A percentile compares a stretch with the other conserved stretches of the same genome.
These are phyloP conservation scores for Rhynchosporium graminicola DNA, from an alignment of 2,329 filamentous ascomycete genomes.

Conservation along the genomic window DNA sequence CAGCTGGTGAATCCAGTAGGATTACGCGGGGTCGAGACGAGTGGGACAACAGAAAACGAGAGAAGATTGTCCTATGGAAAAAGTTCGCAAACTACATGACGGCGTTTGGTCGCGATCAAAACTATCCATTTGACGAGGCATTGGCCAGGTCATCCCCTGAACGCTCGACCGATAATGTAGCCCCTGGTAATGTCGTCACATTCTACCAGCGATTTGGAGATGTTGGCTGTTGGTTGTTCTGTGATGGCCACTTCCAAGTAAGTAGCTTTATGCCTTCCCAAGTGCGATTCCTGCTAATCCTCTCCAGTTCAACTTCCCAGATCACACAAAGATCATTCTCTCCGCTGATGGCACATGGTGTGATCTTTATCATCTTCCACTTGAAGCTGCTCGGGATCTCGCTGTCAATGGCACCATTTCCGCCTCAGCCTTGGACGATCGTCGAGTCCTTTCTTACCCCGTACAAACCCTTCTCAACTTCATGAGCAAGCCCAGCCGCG, in stretches of 20 bases:
- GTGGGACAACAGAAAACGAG: constrained; percentile 65
- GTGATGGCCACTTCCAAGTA: constrained; percentile 76
- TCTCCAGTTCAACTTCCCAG: constrained; percentile 77
- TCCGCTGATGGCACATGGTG: constrained; percentile 74
- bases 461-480: constrained; percentile 75
- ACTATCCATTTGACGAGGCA: constrained; percentile 51
- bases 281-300: constrained; percentile 24
- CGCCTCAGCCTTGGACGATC: constrained; percentile 68
- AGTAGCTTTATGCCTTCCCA: constrained; percentile 25
- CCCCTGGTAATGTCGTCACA: constrained; percentile 61
- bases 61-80: constrained; percentile 68
- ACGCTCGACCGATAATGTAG: constrained; percentile 42
- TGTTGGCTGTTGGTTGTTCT: constrained; percentile 80
- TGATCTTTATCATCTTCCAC: constrained; percentile 74
- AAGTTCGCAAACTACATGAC: constrained; percentile 77
- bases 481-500: constrained; percentile 48
- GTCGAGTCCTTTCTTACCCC: constrained; percentile 70
- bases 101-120: constrained; percentile 71
- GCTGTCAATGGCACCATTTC: constrained; percentile 65
- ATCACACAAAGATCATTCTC: constrained; percentile 82
- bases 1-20: constrained; percentile 61
- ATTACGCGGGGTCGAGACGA: constrained; percentile 63
- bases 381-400: constrained; percentile 68
- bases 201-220: constrained; percentile 83
- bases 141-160: constrained; percentile 34